Conservation (phyloP, 257 asterid species). For the Voacanga thouarsii region DNA sequence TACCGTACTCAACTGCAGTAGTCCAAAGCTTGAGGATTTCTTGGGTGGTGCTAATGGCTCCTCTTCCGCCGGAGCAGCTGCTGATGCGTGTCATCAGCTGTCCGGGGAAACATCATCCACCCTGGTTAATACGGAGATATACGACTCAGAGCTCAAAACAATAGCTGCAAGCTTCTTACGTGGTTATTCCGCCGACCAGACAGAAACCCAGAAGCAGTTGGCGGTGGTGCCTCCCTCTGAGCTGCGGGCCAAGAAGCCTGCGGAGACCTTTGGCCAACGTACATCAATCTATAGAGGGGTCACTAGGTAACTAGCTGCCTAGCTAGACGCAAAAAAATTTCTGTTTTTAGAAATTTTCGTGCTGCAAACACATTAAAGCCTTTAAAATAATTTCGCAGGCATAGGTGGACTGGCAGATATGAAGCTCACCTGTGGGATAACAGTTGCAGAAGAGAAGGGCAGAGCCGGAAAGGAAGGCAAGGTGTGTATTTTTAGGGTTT, state of each 20-base stretch:
- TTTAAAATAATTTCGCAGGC: conserved; percentile 29
- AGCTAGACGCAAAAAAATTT: background rate
- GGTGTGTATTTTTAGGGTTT: conserved; percentile 50
- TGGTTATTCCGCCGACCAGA: conserved; percentile 39
- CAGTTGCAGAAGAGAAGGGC: conserved; percentile 91
- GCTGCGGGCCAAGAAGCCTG: conserved; percentile 43
- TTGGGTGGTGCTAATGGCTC: conserved; percentile 41
- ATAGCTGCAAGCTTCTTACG: conserved; percentile 57
- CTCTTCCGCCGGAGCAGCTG: conserved; percentile 12
- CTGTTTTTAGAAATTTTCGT: background rate
- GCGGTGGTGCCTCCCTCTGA: conserved; percentile 27
- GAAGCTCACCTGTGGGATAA: conserved; percentile 95
- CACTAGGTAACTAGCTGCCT: conserved; percentile 43
- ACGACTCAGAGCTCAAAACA: conserved; percentile 58
- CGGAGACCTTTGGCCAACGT: conserved; percentile 74
- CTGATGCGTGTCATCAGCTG: conserved; percentile 25
- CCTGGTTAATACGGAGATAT: conserved; percentile 23
- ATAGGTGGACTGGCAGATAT: conserved; percentile 88
- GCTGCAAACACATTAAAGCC: background rate
- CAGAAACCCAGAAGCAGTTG: conserved; percentile 27
- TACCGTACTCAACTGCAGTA: background rate
- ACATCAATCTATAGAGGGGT: conserved; percentile 80
- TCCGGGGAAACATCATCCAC: conserved; percentile 20
- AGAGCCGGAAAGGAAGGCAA: conserved; percentile 95
- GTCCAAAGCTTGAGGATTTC: conserved; percentile 75